Percentiles rank a stretch among this genome's conserved stretches.
These are phyloP conservation scores for Leccinum incarnatum DNA, from an alignment of 768 basidiomycete species.

Conservation along the genomic window DNA sequence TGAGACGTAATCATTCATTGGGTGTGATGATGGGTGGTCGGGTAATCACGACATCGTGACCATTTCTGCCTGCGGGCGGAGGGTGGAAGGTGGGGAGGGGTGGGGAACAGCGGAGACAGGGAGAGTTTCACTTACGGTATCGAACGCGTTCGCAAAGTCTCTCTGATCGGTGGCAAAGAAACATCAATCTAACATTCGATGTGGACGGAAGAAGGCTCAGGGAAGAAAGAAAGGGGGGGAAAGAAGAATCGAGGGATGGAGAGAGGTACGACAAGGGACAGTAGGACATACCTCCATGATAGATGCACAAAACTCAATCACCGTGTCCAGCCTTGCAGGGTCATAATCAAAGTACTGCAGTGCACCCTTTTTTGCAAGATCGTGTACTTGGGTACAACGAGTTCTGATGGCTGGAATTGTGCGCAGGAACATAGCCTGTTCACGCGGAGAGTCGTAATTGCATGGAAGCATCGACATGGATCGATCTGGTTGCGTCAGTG, in stretches of 20 bases:
- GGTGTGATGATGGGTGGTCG: neutral
- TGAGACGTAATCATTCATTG: neutral
- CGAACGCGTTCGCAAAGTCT: conserved; percentile 73
- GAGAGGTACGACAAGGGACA: neutral
- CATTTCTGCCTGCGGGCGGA: neutral
- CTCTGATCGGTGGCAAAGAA: conserved; percentile 45
- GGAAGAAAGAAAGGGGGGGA: neutral
- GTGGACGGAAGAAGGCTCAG: neutral
- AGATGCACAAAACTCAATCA: conserved; percentile 68
- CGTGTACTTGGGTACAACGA: conserved; percentile 74
- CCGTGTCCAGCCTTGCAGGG: conserved; percentile 67
- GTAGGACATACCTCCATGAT: conserved; percentile 65
- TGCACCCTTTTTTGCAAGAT: conserved; percentile 69
- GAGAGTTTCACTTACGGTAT: conserved; percentile 43
- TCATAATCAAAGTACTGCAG: conserved; percentile 87
- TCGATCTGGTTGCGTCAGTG: conserved; percentile 1
- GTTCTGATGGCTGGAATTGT: conserved; percentile 90
- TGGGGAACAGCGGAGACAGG: neutral
- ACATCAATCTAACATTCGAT: conserved; percentile 5
- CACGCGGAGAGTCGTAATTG: conserved; percentile 13
- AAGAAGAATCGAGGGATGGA: neutral
- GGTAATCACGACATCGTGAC: neutral
- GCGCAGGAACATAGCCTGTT: conserved; percentile 63
- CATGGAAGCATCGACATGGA: conserved; percentile 6
- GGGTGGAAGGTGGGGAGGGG: conserved; percentile 2